phyloP scores from a whole-genome alignment of 148 eudicot species.

The Nepenthes mirabilis region DNA sequence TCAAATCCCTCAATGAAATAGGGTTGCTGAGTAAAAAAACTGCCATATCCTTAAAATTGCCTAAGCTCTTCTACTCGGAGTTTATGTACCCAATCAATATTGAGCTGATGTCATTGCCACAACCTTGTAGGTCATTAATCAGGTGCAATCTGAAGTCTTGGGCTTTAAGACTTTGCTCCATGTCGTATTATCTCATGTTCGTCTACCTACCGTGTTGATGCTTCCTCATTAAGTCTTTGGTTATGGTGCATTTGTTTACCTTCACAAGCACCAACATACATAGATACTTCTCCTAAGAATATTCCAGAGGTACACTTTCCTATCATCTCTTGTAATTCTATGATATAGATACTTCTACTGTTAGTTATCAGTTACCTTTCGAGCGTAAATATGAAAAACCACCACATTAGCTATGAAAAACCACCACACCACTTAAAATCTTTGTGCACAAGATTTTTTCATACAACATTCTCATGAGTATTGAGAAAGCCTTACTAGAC shows the following conservation, averaged over 20 bases:
- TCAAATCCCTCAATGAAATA: background rate
- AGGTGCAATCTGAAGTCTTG: background rate
- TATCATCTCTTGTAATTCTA: background rate
- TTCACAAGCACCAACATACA: background rate
- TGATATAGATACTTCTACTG: background rate
- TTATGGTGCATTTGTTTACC: background rate
- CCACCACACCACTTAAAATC: background rate
- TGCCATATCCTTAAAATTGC: background rate
- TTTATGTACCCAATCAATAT: background rate
- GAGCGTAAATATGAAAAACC: background rate
- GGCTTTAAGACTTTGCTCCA: background rate
- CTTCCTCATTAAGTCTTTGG: background rate
- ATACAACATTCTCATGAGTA: background rate
- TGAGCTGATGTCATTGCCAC: background rate
- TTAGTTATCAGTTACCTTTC: background rate
- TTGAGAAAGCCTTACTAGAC: background rate
- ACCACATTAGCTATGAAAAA: background rate
- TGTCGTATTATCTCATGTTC: background rate
- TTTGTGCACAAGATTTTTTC: background rate
- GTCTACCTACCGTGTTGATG: background rate
- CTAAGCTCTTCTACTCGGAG: background rate
- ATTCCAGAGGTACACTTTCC: background rate
- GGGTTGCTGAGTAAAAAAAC: background rate
- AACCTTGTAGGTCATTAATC: background rate
- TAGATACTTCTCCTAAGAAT: constrained; percentile 2